Evolutionary conservation across 2,329 filamentous ascomycete species (phyloP).

Genomic region (Pyrenochaeta sp.): DNA sequence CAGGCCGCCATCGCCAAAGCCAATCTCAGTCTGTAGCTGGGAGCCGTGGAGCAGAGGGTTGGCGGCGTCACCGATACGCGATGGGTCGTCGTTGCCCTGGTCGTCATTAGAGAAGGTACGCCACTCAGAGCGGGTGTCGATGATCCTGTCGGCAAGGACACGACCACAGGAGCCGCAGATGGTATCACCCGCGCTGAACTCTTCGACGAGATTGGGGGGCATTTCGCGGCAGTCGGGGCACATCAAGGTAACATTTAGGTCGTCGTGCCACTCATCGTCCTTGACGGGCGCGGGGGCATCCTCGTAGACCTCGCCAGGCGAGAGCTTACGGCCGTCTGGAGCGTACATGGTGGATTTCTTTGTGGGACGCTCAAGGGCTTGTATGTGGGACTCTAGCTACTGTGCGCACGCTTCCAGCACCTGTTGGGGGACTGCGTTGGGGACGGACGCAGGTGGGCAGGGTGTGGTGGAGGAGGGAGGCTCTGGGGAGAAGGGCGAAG

Average conservation of each 20-base stretch:
- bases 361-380: neutral
- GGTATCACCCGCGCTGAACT: slow-evolving; percentile 90
- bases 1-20: slow-evolving; percentile 77
- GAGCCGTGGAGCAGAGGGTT: slow-evolving; percentile 91
- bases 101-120: slow-evolving; percentile 99
- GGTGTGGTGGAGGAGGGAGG: slow-evolving; percentile 30
- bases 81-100: slow-evolving; percentile 94
- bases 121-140: slow-evolving; percentile 98
- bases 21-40: slow-evolving; percentile 87
- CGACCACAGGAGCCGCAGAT: slow-evolving; percentile 92
- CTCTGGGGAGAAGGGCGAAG: slow-evolving; percentile 6
- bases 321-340: slow-evolving; percentile 50
- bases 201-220: slow-evolving; percentile 92
- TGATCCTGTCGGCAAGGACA: slow-evolving; percentile 87
- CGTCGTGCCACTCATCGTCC: slow-evolving; percentile 72
- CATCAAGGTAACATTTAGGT: slow-evolving; percentile 84
- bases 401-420: slow-evolving; percentile 21
- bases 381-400: slow-evolving; percentile 16
- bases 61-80: slow-evolving; percentile 93
- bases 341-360: slow-evolving; percentile 41
- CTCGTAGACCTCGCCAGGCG: slow-evolving; percentile 55
- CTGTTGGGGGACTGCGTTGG: slow-evolving; percentile 11
- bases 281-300: slow-evolving; percentile 44
- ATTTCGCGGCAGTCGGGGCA: slow-evolving; percentile 90
- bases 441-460: slow-evolving; percentile 23